Evolutionary conservation across 441 rosid genomes (phyloP).

Genomic region (Mallotus repandus): DNA sequence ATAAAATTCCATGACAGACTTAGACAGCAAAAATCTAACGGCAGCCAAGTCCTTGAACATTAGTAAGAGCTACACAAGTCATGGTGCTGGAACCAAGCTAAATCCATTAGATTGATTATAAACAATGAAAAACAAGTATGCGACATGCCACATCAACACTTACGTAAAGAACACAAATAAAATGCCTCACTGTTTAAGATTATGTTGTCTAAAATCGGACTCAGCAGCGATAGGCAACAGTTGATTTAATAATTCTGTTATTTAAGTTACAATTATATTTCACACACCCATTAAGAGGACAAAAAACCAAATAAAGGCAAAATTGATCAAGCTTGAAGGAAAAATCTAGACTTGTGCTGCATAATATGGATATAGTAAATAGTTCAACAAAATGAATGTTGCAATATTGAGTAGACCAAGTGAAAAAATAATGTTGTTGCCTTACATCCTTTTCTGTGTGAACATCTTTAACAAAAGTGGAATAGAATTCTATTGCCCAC

Average conservation of each 20-base stretch:
- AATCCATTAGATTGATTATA: neutral
- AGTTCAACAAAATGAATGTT: neutral
- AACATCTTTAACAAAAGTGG: slow-evolving; percentile 75
- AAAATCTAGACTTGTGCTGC: neutral
- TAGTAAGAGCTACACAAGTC: neutral
- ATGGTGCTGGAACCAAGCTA: neutral
- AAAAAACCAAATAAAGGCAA: neutral
- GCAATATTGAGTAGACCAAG: neutral
- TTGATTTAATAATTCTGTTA: neutral
- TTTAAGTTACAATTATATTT: neutral
- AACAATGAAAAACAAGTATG: neutral
- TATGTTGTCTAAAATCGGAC: neutral
- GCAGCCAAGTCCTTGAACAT: neutral
- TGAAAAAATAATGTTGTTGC: neutral
- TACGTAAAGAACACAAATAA: neutral
- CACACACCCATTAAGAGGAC: neutral
- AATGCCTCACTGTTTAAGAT: neutral
- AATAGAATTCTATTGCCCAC: slow-evolving; percentile 72
- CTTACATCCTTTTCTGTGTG: slow-evolving; percentile 93
- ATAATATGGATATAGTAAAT: neutral
- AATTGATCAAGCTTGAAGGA: neutral
- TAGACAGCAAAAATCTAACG: neutral
- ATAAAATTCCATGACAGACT: neutral
- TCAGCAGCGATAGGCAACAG: neutral
- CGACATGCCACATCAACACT: neutral